phyloP scores from a whole-genome alignment of 345 rosid genomes.

The Zanthoxylum bungeanum region DNA sequence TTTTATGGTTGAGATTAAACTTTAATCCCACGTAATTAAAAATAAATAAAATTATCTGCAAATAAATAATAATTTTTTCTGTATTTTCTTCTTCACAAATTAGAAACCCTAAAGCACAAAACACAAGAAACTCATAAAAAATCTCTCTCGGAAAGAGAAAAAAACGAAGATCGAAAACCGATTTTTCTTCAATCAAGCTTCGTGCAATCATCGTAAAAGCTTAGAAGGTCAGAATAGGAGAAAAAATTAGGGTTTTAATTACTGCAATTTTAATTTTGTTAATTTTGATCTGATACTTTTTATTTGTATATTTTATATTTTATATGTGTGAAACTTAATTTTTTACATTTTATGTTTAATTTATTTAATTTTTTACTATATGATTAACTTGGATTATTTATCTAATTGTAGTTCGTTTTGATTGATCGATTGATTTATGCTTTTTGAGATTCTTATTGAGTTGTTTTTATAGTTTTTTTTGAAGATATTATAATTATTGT shows the following conservation, averaged over 20 bases:
- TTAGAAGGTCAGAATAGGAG: not conserved
- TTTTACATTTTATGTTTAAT: not conserved
- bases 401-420: not conserved
- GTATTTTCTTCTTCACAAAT: slow-evolving; percentile 8
- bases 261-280: not conserved
- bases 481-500: not conserved
- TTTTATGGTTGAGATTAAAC: slow-evolving; percentile 10
- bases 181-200: not conserved
- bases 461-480: not conserved
- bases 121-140: not conserved
- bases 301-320: not conserved
- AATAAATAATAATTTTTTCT: not conserved
- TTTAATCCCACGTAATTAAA: slow-evolving; percentile 15
- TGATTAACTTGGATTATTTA: not conserved
- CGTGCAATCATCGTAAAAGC: not conserved
- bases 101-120: slow-evolving; percentile 13
- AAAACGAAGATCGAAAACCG: not conserved
- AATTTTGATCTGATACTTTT: not conserved
- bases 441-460: not conserved
- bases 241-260: not conserved
- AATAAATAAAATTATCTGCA: not conserved
- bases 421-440: not conserved
- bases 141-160: not conserved
- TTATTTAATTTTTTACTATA: not conserved
- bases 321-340: not conserved